Evolutionary conservation across 1,284 basidiomycete species (phyloP), one percentile per base, ranked within the genome.

Genomic region (Coniferiporia weirii): DNA sequence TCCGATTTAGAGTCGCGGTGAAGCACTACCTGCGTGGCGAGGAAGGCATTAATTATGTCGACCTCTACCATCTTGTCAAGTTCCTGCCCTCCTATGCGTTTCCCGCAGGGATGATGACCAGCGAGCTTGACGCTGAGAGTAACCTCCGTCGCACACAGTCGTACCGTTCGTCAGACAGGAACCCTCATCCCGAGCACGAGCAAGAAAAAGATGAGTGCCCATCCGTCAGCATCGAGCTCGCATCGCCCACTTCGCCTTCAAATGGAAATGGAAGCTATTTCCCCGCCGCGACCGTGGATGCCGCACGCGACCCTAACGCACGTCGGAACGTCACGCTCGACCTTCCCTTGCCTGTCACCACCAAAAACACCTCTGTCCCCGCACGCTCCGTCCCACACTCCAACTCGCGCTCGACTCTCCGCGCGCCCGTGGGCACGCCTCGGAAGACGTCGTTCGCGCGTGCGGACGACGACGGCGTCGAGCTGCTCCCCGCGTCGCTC

Each of bases 51-150:
- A 78, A 67, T 62, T 73, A 69, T 58, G 82, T 78, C 65, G 85
- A 87, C 67, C 72, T 88, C 4, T 85, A 83, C 69, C 80, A 84
- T 64, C 77, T 82, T 55, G 79, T 84, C 67, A 87, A 85, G 67
- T 86, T 81, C 70, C 76, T 88, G n/a, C 85, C 85, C 1, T 74
- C 79, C 4, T 87, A 87, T 65, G 78, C 79, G 1, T 71, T 87
- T 6, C 84, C 84, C 0, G 67, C 79, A 1, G 81, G 81, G 35
- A 68, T 81, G 50, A 80, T 83, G 12, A 79, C 78, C 15, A 66
- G 66, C n/a, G 76, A 80, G 60, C 61, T 74, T 19, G 53, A 68
- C 1, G 61, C 57, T 5, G 45, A 57, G 10, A 45, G 43, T 4
- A 61, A 57, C 44, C 22, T 57, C n/a, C 43, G 43, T n/a, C 55